Percentiles rank a stretch among this genome's conserved stretches.
Evolutionary conservation across 2,329 filamentous ascomycete genomes (phyloP).

Genomic region (Talaromyces sp.): DNA sequence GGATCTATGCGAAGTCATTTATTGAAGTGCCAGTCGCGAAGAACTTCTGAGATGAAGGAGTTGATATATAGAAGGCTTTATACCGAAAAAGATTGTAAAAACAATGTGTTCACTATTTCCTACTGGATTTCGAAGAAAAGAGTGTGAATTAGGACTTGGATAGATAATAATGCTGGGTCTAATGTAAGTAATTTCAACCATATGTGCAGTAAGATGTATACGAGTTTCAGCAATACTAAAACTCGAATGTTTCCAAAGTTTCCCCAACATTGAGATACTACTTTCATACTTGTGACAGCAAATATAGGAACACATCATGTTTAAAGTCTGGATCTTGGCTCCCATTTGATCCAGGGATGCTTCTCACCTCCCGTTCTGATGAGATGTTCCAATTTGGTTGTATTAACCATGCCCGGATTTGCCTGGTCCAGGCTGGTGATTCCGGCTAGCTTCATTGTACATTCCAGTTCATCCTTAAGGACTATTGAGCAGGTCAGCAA

Average conservation of each 20-base stretch:
- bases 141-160: too few species aligned
- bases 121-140: neutral
- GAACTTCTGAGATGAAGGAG: slow-evolving; percentile 32
- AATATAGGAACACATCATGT: neutral
- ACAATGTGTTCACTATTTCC: neutral
- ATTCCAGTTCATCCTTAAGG: slow-evolving; percentile 33
- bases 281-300: neutral
- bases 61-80: slow-evolving; percentile 31
- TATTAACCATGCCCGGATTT: slow-evolving; percentile 33
- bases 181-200: too few species aligned
- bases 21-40: slow-evolving; percentile 27
- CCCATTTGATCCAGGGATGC: slow-evolving; percentile 18
- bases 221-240: neutral
- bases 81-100: neutral
- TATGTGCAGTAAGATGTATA: too few species aligned
- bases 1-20: neutral
- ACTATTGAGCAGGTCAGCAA: slow-evolving; percentile 22
- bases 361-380: slow-evolving; percentile 16
- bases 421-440: slow-evolving; percentile 29
- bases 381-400: slow-evolving; percentile 29
- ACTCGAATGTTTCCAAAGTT: neutral
- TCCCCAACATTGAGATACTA: neutral
- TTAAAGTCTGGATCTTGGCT: slow-evolving; percentile 9
- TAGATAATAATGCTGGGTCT: too few species aligned
- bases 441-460: slow-evolving; percentile 35